Conservation (phyloP, 371 early-diverging fungal species). For the Rhizomucor pusillus region DNA sequence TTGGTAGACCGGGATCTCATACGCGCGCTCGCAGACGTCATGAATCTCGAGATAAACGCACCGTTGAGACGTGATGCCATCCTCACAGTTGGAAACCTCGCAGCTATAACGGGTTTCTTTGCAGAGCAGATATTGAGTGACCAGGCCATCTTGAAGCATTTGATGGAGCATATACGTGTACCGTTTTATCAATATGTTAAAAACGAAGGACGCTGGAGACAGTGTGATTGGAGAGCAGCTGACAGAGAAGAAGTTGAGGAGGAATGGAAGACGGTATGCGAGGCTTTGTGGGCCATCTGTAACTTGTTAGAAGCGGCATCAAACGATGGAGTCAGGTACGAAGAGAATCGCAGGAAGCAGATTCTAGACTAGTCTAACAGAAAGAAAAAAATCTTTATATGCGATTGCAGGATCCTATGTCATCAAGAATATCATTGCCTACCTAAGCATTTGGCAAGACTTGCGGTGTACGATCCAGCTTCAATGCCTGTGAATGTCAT, state of each 20-base stretch:
- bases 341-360: neutral
- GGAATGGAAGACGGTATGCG: constrained; percentile 57
- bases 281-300: constrained; percentile 54
- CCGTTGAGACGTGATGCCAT: constrained; percentile 49
- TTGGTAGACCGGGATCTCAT: constrained; percentile 43
- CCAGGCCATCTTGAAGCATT: constrained; percentile 35
- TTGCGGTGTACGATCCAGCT: neutral
- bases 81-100: constrained; percentile 52
- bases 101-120: constrained; percentile 44
- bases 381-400: too few relatives aligned
- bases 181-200: constrained; percentile 23
- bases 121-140: constrained; percentile 38
- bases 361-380: neutral
- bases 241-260: too few relatives aligned
- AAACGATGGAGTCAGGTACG: constrained; percentile 27
- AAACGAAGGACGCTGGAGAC: constrained; percentile 15
- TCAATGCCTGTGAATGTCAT: neutral
- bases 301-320: constrained; percentile 48
- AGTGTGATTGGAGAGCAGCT: too few relatives aligned
- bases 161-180: constrained; percentile 30
- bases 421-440: neutral
- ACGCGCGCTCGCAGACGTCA: constrained; percentile 15
- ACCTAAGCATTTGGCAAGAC: constrained; percentile 1
- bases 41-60: constrained; percentile 14
- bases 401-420: neutral